These are phyloP conservation scores for Podaxis sp. DNA, from an alignment of 768 basidiomycete species.

Conservation along the genomic window DNA sequence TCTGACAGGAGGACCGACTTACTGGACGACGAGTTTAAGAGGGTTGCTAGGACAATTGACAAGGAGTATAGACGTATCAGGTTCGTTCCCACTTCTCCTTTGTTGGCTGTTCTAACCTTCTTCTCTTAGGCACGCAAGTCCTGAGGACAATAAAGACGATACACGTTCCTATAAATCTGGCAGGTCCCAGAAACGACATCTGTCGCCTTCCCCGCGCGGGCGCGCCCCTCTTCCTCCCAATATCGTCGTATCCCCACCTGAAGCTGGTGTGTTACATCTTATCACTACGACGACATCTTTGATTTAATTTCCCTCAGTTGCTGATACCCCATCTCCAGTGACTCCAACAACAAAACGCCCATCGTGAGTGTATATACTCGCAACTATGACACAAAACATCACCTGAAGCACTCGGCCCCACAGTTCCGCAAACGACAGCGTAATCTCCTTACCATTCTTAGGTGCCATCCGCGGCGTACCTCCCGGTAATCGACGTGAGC, in stretches of 20 bases:
- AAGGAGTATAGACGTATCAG: slow-evolving; percentile 39
- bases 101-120: neutral
- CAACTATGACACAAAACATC: slow-evolving; percentile 6
- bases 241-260: slow-evolving; percentile 12
- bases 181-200: slow-evolving; percentile 7
- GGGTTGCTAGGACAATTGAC: slow-evolving; percentile 40
- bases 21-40: slow-evolving; percentile 44
- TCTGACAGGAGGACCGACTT: slow-evolving; percentile 30
- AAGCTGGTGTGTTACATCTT: slow-evolving; percentile 4
- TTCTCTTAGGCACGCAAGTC: slow-evolving; percentile 6
- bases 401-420: slow-evolving; percentile 24
- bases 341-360: slow-evolving; percentile 5
- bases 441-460: slow-evolving; percentile 49
- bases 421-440: slow-evolving; percentile 46
- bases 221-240: slow-evolving; percentile 9
- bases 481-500: slow-evolving; percentile 44
- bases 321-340: neutral
- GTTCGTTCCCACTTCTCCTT: slow-evolving; percentile 25
- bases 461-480: slow-evolving; percentile 48
- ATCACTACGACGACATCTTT: neutral
- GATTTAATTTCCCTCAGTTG: slow-evolving; percentile 2
- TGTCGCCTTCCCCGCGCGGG: slow-evolving; percentile 9
- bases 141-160: slow-evolving; percentile 2
- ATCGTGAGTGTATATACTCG: slow-evolving; percentile 4
- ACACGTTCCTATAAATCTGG: slow-evolving; percentile 9